Base-by-base conservation (phyloP, 495 filamentous ascomycete species). In the Opeltia flavorubescens region DNA sequence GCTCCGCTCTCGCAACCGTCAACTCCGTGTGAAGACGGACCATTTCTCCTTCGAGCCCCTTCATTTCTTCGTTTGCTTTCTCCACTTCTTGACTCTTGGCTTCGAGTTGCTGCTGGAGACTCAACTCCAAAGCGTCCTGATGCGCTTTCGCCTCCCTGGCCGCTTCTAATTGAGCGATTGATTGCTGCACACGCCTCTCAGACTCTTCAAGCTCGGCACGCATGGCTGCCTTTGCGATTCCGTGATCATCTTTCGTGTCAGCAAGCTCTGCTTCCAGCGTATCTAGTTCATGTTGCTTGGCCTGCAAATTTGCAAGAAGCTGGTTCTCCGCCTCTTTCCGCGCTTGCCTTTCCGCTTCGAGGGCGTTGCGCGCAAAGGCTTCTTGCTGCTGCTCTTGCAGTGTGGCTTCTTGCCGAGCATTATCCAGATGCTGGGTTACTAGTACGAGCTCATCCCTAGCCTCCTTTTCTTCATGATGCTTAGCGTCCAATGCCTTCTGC, bases 1-100 rank as follows among this genome's bases (percentile, higher is more conserved):
- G 81, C 66, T 98, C 91, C 4, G 91, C 91, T 61, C 84, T 86
- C 47, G 84, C 84, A 64, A 98, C 77, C 39, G 89, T 89, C 48
- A 94, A 68, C 58, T 96, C 91, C 30, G 89, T 96, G 47, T 87
- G 86, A 40, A 93, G 69, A 46, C 86, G 78, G 39, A 88, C 83
- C 48, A 95, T 71, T 62, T 91, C 85, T 52, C 77, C 73, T 58
- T 93, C 88, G 43, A 93, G 69, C 25, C 75, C 68, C 11, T 81
- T 72, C 59, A 91, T 69, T 55, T 94, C 86, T 9, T 69, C 64
- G 42, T 66, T 66, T 33, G 67, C 49, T 77, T 80, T 68, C 61
- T 72, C 50, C 44, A 62, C 54, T 60, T 74, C 61, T 66, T 62
- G 62, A 11, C 55, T 64, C 43, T 68, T 68, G 35, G 65, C 62